phyloP scores from a whole-genome alignment of 345 rosid species.

The Capsella bursapastoris region DNA sequence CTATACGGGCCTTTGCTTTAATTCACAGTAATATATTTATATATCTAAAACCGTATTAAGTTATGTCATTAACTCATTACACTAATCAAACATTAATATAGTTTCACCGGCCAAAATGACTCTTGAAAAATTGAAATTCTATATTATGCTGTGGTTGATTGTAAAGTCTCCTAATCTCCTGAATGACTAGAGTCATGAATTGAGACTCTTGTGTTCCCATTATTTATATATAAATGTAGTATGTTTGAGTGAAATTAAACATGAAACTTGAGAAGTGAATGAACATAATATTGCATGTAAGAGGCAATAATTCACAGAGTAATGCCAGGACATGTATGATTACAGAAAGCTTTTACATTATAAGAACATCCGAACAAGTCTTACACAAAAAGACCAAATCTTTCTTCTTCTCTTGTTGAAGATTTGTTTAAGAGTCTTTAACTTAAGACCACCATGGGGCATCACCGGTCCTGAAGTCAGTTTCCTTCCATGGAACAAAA shows the following conservation, averaged over 20 bases:
- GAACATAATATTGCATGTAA: slow-evolving; percentile 22
- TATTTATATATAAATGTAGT: too few relatives aligned
- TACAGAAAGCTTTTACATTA: slow-evolving; percentile 36
- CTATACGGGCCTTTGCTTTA: slow-evolving; percentile 54
- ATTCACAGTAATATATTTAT: accelerated
- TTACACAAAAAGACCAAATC: slow-evolving; percentile 4
- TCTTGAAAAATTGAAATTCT: too few relatives aligned
- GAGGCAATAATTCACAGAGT: slow-evolving; percentile 43
- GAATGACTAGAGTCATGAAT: too few relatives aligned
- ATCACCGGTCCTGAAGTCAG: slow-evolving; percentile 98
- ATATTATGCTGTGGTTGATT: too few relatives aligned
- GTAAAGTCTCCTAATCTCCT: too few relatives aligned
- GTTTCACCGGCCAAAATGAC: background rate
- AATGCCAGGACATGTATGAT: slow-evolving; percentile 41
- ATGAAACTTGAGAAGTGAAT: slow-evolving; percentile 9
- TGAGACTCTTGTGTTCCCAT: too few relatives aligned
- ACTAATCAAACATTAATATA: background rate
- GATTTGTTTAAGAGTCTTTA: slow-evolving; percentile 10
- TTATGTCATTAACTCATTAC: background rate
- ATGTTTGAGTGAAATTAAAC: background rate
- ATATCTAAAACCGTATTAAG: background rate
- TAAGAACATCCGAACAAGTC: slow-evolving; percentile 20
- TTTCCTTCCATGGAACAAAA: slow-evolving; percentile 88
- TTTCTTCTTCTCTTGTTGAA: slow-evolving; percentile 19
- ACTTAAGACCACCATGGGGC: slow-evolving; percentile 88